Evolutionary conservation across 2,329 filamentous ascomycete genomes (phyloP).

Genomic region (Scopulariopsis brevicaulis): DNA sequence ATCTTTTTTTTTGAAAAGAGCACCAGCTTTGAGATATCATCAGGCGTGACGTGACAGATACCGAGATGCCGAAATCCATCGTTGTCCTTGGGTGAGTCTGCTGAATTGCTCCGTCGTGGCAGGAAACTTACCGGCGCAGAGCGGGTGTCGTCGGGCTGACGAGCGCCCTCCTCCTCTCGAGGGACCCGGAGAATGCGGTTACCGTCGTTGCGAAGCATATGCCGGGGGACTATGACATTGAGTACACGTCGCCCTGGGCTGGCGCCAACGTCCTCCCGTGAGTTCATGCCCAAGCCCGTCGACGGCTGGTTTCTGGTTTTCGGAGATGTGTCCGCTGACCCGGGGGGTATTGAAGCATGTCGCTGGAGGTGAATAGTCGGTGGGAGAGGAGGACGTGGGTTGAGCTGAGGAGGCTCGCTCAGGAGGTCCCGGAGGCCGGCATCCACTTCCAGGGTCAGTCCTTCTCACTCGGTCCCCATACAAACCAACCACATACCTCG

Average conservation of each 20-base stretch:
- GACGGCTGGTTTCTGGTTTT: neutral
- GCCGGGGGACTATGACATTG: constrained; percentile 85
- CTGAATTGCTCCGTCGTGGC: neutral
- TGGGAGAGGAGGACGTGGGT: constrained; percentile 58
- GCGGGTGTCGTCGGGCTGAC: constrained; percentile 42
- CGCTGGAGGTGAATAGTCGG: constrained; percentile 24
- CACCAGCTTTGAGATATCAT: neutral
- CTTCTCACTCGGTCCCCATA: neutral
- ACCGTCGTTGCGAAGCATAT: constrained; percentile 79
- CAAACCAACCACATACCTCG: no score
- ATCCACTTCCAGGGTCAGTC: constrained; percentile 62
- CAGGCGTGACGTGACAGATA: neutral
- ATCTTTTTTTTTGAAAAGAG: no score
- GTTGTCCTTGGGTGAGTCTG: constrained; percentile 3
- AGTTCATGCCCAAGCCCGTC: constrained; percentile 16
- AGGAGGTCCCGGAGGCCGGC: constrained; percentile 63
- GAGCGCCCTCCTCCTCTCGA: constrained; percentile 34
- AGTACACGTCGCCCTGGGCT: constrained; percentile 85
- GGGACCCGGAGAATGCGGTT: constrained; percentile 32
- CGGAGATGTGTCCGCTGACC: neutral
- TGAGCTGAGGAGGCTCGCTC: constrained; percentile 45
- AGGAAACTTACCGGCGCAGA: constrained; percentile 10
- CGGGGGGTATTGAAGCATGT: constrained; percentile 24
- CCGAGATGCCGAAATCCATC: neutral
- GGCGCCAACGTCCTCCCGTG: constrained; percentile 72